Conservation (phyloP, 257 asterid species). For the Gentiana dahurica region DNA sequence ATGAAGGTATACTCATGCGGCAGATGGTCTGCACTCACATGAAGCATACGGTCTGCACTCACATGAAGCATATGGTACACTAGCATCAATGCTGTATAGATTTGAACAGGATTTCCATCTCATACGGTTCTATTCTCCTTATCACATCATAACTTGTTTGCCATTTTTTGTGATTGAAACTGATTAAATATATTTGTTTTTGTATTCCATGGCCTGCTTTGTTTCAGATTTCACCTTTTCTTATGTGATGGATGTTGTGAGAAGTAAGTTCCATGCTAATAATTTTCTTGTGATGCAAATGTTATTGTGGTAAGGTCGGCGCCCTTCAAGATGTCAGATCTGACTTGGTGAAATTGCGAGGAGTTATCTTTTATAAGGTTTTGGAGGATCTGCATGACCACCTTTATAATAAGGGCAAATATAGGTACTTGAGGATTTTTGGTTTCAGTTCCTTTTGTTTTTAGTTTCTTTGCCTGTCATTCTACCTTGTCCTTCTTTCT, state of each 20-base stretch:
- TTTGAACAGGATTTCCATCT: no score
- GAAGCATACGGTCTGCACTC: no score
- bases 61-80: no score
- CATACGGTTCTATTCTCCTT: no score
- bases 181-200: no score
- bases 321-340: constrained; percentile 99
- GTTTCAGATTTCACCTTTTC: no score
- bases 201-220: no score
- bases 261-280: constrained; percentile 1
- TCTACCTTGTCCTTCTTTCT: background rate
- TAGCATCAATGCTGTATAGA: no score
- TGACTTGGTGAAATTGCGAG: constrained; percentile 86
- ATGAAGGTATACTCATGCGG: no score
- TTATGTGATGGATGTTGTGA: constrained; percentile 3
- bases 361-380: constrained; percentile 83
- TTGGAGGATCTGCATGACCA: constrained; percentile 97
- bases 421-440: constrained; percentile 35
- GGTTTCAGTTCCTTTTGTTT: background rate
- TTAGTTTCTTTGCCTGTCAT: background rate
- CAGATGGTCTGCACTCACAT: no score
- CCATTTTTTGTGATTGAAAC: no score
- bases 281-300: constrained; percentile 10
- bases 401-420: constrained; percentile 93
- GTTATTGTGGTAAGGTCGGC: constrained; percentile 64
- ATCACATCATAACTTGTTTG: no score